These are phyloP conservation scores for Cryptococcus neoformans DNA, from an alignment of 1,284 basidiomycete species.

Conservation along the genomic window DNA sequence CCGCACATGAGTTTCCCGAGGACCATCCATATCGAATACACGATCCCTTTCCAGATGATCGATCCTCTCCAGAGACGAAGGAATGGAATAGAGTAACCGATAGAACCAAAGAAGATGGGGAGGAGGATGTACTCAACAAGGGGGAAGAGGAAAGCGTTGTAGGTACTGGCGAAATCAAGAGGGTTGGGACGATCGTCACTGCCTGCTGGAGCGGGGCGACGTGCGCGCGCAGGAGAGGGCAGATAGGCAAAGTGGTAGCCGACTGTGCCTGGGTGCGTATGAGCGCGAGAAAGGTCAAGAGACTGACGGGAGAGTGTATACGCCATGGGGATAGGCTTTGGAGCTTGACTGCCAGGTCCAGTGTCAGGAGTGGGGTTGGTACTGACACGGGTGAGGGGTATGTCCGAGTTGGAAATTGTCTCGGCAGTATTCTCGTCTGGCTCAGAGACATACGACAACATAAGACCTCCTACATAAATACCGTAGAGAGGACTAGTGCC, in stretches of 20 bases:
- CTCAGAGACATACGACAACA: constrained; percentile 32
- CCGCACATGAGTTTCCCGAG: constrained; percentile 53
- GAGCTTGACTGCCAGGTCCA: background rate
- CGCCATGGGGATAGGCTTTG: background rate
- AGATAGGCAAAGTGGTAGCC: constrained; percentile 1
- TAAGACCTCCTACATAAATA: constrained; percentile 51
- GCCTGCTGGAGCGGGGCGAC: background rate
- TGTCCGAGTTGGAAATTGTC: too few relatives aligned
- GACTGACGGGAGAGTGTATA: background rate
- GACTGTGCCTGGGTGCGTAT: background rate
- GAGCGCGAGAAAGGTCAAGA: background rate
- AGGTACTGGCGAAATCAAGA: background rate
- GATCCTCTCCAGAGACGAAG: constrained; percentile 52
- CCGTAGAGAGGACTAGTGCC: constrained; percentile 53
- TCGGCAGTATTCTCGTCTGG: background rate
- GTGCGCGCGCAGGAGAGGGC: background rate
- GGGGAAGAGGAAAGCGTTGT: constrained; percentile 29
- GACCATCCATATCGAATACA: constrained; percentile 55
- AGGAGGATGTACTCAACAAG: constrained; percentile 50
- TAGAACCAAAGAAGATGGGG: constrained; percentile 59
- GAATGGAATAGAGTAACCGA: constrained; percentile 59
- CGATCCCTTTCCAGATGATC: constrained; percentile 56
- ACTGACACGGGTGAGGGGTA: background rate
- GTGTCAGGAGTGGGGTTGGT: background rate
- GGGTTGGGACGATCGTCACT: background rate